phyloP scores from a whole-genome alignment of 805 yeast genomes.

The Myxozyma neotropica region DNA sequence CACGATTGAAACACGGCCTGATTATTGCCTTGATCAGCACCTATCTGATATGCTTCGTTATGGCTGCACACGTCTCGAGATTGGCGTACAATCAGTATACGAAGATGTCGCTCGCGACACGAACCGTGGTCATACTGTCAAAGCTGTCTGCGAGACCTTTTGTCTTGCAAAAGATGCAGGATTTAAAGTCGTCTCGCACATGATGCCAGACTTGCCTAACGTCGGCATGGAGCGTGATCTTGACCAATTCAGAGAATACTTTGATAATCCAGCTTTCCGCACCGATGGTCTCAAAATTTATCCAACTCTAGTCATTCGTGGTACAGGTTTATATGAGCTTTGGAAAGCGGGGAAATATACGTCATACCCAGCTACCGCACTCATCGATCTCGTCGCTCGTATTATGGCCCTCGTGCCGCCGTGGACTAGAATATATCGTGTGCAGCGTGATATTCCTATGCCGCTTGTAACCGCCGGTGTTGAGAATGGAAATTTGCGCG shows the following conservation, averaged over 20 bases:
- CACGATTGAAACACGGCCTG: constrained; percentile 97
- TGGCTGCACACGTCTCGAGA: constrained; percentile 95
- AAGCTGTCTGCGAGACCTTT: constrained; percentile 93
- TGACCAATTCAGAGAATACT: constrained; percentile 93
- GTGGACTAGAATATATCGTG: constrained; percentile 98
- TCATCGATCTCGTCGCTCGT: constrained; percentile 93
- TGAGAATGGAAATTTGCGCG: constrained; percentile 95
- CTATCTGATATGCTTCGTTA: constrained; percentile 92
- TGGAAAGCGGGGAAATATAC: constrained; percentile 96
- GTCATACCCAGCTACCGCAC: constrained; percentile 91
- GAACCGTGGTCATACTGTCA: constrained; percentile 96
- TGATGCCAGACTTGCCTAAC: constrained; percentile 99
- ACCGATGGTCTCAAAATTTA: constrained; percentile 95
- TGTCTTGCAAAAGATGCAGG: constrained; percentile 98
- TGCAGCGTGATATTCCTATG: constrained; percentile 99
- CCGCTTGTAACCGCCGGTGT: constrained; percentile 97
- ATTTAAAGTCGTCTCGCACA: constrained; percentile 94
- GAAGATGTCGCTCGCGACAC: constrained; percentile 99
- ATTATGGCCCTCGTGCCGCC: constrained; percentile 97
- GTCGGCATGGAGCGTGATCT: constrained; percentile 98
- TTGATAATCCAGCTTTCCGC: constrained; percentile 94
- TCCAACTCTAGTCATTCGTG: constrained; percentile 95
- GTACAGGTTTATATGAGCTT: constrained; percentile 93
- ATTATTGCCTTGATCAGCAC: constrained; percentile 95
- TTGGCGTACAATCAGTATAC: constrained; percentile 95